A percentile compares a stretch with the other conserved stretches of the same genome.
Conservation (phyloP, 768 basidiomycete genomes). For the Podaxis mareebaensis region DNA sequence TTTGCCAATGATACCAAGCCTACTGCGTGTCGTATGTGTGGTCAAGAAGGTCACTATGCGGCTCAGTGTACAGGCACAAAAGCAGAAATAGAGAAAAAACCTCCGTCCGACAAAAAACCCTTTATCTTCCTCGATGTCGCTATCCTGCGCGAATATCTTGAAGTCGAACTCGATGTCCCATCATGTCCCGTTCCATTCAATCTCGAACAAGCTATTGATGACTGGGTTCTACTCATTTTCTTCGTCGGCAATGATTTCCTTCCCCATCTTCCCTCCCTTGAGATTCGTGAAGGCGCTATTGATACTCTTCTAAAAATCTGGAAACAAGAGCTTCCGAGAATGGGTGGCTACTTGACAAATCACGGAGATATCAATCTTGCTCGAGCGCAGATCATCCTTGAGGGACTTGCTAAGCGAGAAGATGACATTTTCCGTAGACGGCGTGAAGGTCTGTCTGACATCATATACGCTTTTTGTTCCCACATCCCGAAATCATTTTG, state of each 20-base stretch:
- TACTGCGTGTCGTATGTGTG: slow-evolving; percentile 87
- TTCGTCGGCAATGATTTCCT: slow-evolving; percentile 99
- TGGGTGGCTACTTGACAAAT: slow-evolving; percentile 97
- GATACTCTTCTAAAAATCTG: slow-evolving; percentile 96
- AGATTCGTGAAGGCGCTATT: slow-evolving; percentile 99
- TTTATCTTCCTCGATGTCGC: slow-evolving; percentile 99
- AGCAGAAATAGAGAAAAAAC: slow-evolving; percentile 68
- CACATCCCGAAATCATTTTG: slow-evolving; percentile 12
- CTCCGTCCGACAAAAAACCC: slow-evolving; percentile 80
- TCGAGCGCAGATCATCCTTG: slow-evolving; percentile 91
- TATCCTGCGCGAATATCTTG: slow-evolving; percentile 94
- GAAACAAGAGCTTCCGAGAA: slow-evolving; percentile 88
- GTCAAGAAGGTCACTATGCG: slow-evolving; percentile 93
- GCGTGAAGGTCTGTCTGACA: slow-evolving; percentile 76
- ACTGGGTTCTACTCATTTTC: slow-evolving; percentile 99
- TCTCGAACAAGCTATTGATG: slow-evolving; percentile 96
- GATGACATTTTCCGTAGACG: slow-evolving; percentile 93
- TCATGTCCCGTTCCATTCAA: slow-evolving; percentile 81
- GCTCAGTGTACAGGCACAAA: slow-evolving; percentile 88
- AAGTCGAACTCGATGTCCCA: slow-evolving; percentile 90
- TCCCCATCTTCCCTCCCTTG: slow-evolving; percentile 95
- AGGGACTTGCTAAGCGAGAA: slow-evolving; percentile 91
- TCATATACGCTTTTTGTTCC: slow-evolving; percentile 1
- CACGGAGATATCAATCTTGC: slow-evolving; percentile 86
- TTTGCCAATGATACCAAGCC: slow-evolving; percentile 81